These are phyloP conservation scores for Melanogaster broomeanus DNA, from an alignment of 768 basidiomycete genomes.

Conservation along the genomic window DNA sequence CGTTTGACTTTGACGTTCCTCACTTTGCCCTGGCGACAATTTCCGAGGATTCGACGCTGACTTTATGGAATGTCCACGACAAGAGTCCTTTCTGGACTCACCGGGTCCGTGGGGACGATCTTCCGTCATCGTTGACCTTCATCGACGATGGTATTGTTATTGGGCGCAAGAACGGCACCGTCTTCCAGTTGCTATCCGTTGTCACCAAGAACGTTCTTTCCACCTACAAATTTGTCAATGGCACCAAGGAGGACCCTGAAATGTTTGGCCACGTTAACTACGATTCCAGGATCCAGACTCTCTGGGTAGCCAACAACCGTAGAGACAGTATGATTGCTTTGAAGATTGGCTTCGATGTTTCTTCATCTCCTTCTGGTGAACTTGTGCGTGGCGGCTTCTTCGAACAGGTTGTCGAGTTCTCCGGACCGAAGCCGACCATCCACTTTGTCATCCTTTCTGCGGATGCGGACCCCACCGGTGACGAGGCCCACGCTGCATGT, in stretches of 20 bases:
- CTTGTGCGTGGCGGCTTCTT: slow-evolving; percentile 66
- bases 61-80: slow-evolving; percentile 82
- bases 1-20: slow-evolving; percentile 82
- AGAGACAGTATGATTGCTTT: slow-evolving; percentile 84
- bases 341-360: slow-evolving; percentile 66
- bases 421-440: slow-evolving; percentile 81
- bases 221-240: slow-evolving; percentile 77
- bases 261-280: slow-evolving; percentile 91
- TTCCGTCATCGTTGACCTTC: slow-evolving; percentile 81
- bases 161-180: slow-evolving; percentile 80
- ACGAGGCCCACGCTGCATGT: slow-evolving; percentile 83
- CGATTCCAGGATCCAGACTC: slow-evolving; percentile 80
- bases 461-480: slow-evolving; percentile 79
- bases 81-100: slow-evolving; percentile 73
- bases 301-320: slow-evolving; percentile 87
- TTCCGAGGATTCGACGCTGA: slow-evolving; percentile 78
- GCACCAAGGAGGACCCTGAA: slow-evolving; percentile 67
- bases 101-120: slow-evolving; percentile 76
- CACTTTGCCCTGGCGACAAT: slow-evolving; percentile 81
- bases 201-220: slow-evolving; percentile 74
- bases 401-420: slow-evolving; percentile 83
- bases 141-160: slow-evolving; percentile 85
- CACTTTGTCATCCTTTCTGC: slow-evolving; percentile 88
- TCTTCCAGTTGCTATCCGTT: slow-evolving; percentile 81
- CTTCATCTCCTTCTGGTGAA: slow-evolving; percentile 58